Evolutionary conservation across 306 rosid genomes (phyloP), one percentile per base, ranked within the genome.

Genomic region (Dryas alaskensis): DNA sequence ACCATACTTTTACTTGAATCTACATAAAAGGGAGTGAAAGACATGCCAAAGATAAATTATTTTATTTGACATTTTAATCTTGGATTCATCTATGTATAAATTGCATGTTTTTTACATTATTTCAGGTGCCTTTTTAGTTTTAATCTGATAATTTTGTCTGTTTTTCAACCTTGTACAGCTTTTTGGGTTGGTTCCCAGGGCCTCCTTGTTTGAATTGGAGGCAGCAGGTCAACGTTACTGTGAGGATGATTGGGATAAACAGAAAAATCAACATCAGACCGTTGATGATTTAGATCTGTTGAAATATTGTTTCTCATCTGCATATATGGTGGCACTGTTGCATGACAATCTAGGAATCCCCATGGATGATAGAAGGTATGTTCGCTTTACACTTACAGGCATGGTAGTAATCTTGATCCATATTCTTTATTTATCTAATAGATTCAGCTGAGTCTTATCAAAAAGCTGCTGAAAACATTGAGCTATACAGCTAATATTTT

Each of bases 251-350:
- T 86, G 89, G 87, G 79, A 76, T 64, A 74, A 60, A 72, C 85
- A 83, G 52, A 83, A 74, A 76, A 73, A 52, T 60, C 77, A 78
- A 48, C 82, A 86, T 60, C 61, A 55, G 11, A 72, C 69, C 46
- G 44, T 78, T 69, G 80, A 75, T 73, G 84, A 86, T 69, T 67
- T 73, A 49, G 87, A 81, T 75, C 76, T 86, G 52, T 65, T 77
- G 66, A 75, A 81, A 67, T 78, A 80, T 73, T 86, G 89, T 61
- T 86, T 86, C 81, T 86, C 89, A 76, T 80, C 89, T 40, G 85
- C 89, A 10, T 86, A 75, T 73, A 64, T 86, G 81, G 65, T 78
- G 67, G 87, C 87, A 7, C 73, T 86, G 6, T 69, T 86, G 74
- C 83, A 81, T 78, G 85, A 80, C 73, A 69, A 76, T 73, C 83